Evolutionary conservation across 306 rosid species (phyloP).

Genomic region (Ochetophila trinervis): DNA sequence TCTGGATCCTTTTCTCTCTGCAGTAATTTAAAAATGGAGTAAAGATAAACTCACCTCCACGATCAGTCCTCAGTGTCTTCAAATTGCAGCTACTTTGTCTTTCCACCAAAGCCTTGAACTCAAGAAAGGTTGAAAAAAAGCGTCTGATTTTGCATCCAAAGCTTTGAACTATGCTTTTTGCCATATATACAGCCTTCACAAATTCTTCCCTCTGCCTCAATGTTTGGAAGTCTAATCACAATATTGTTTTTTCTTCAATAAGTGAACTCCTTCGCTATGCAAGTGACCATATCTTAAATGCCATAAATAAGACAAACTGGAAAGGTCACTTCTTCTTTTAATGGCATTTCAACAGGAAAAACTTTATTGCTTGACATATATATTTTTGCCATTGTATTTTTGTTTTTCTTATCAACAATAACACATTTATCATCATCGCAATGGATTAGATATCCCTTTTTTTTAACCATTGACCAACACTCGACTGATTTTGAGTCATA

Average conservation of each 20-base stretch:
- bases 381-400: background rate
- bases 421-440: background rate
- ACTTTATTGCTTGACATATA: background rate
- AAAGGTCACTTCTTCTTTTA: background rate
- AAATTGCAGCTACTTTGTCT: background rate
- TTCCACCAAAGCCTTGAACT: background rate
- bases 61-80: background rate
- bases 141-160: background rate
- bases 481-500: background rate
- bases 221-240: conserved; percentile 1
- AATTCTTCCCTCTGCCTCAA: background rate
- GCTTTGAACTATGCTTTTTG: background rate
- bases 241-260: background rate
- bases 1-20: background rate
- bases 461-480: background rate
- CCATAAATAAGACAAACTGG: background rate
- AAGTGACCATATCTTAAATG: background rate
- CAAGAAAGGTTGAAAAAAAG: background rate
- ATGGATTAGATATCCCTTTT: background rate
- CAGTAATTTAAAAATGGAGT: background rate
- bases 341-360: background rate
- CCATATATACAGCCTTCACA: conserved; percentile 12
- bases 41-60: conserved; percentile 3
- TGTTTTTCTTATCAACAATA: background rate
- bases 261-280: background rate